Base-by-base conservation (phyloP, 1,284 basidiomycete genomes). In the Laetiporus sulphureus region DNA sequence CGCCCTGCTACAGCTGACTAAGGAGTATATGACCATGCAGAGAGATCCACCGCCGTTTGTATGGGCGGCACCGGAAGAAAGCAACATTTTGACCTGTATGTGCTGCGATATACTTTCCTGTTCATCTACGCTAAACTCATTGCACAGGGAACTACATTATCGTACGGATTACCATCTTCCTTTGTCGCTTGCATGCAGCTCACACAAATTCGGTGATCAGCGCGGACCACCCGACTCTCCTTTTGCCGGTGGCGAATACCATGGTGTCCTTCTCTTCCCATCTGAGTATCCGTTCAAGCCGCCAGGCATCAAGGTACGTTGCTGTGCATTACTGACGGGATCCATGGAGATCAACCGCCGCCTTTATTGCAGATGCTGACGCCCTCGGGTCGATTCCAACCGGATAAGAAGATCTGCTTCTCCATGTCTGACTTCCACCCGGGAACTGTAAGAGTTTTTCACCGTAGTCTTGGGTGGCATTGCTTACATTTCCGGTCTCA, bases 371-470 rank as follows among this genome's bases (percentile, higher is more conserved):
- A 89, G 87, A 90, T 96, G 86, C 79, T 89, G 59, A 97, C 93
- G 16, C 93, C 93, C 0, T 92, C 89, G 12, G 93, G 93, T 10
- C 80, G 93, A 39, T 97, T 97, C 63, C 82, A 91, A 54, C 85
- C 89, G 21, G 90, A 94, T 67, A 83, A 83, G 67, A 94, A 93
- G 74, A 97, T 97, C 51, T 95, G 91, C 60, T 93, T 93, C 67
- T 92, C 90, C 29, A 94, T 94, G 91, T 93, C 91, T 3, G 90
- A 92, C 60, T 97, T 91, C 61, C 90, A 93, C 56, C 90, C 91
- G 1, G 88, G 88, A 50, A 79, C 84, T 40, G 91, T 92, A 56
- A 64, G 88, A 76, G 6, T 10, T 16, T 24, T 45, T 15, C 25
- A n/a, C n/a, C n/a, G n/a, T n/a, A n/a, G n/a, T n/a, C n/a, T n/a